Base-by-base conservation (phyloP, 805 yeast genomes). In the Allodekkera sacchari region DNA sequence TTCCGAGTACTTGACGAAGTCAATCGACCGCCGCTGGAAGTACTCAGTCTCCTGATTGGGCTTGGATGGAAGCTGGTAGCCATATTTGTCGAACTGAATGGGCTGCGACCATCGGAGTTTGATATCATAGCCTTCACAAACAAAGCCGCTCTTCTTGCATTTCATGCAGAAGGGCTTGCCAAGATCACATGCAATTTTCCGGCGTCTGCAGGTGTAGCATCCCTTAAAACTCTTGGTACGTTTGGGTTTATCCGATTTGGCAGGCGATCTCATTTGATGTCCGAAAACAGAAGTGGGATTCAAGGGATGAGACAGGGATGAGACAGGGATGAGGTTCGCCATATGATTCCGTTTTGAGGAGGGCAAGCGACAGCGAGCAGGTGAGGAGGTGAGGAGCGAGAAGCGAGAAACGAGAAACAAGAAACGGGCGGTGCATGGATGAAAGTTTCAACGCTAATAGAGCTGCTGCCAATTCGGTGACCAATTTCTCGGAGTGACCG, bases 81-180 rank as follows among this genome's bases (percentile, higher is more conserved):
- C 77, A 35, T 58, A 65, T 25, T 48, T 52, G 39, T 72, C 71
- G 37, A 71, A 74, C 30, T 55, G 55, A 4, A 71, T 53, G 1
- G 83, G 82, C 10, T 55, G 57, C n/a, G 71, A 65, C 95, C 95
- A 87, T 37, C 87, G 61, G 19, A 87, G 67, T 43, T 80, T 82
- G 35, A 87, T 78, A 38, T 74, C 83, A 48, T 85, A 87, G 1
- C 95, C 96, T 18, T 79, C 84, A 48, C 96, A 87, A 3, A 63
- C 59, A 18, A 82, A 51, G 1, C 79, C 76, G 1, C 83, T 68
- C 45, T 74, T 77, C 25, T 62, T 61, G 53, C 96, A 87, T 35
- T 82, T 66, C n/a, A 55, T 50, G 55, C 96, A 87, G 10, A 58
- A 50, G 0, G 96, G 96, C 41, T 66, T 68, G 11, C 65, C 61